Evolutionary conservation across 495 filamentous ascomycete genomes (phyloP).

Genomic region (Aspergillus asperescens): DNA sequence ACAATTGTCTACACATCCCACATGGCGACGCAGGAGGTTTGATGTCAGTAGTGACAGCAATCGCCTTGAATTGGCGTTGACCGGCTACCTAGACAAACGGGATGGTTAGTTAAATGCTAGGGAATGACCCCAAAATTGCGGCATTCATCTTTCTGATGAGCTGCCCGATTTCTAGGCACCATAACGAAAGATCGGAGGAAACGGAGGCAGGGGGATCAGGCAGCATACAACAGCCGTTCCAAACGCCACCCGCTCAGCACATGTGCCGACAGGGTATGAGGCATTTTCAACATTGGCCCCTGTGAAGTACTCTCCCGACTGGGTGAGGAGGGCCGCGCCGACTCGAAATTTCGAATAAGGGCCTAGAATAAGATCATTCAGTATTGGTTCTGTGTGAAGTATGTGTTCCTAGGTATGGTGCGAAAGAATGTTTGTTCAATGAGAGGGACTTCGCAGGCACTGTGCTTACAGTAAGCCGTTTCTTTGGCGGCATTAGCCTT

Average conservation of each 20-base stretch:
- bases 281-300: conserved; percentile 96
- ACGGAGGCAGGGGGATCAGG: no score
- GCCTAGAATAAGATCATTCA: conserved; percentile 39
- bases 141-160: not conserved
- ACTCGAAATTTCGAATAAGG: conserved; percentile 94
- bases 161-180: not conserved
- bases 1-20: conserved; percentile 58
- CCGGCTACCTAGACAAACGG: conserved; percentile 47
- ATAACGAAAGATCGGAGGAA: conserved; percentile 2
- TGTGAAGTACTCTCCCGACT: conserved; percentile 53
- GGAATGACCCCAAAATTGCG: not conserved
- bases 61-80: conserved; percentile 64
- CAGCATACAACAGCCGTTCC: conserved; percentile 65
- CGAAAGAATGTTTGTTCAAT: no score
- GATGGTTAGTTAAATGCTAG: not conserved
- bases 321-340: conserved; percentile 71
- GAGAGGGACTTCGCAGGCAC: no score
- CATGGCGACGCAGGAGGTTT: conserved; percentile 65
- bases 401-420: no score
- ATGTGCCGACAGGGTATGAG: conserved; percentile 84
- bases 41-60: conserved; percentile 84
- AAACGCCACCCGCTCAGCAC: conserved; percentile 86
- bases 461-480: conserved; percentile 65
- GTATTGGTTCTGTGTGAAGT: not conserved
- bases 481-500: conserved; percentile 62